These are phyloP conservation scores for Nakaseomyces bracarensis DNA, from an alignment of 1,139 yeast genomes.

Conservation along the genomic window DNA sequence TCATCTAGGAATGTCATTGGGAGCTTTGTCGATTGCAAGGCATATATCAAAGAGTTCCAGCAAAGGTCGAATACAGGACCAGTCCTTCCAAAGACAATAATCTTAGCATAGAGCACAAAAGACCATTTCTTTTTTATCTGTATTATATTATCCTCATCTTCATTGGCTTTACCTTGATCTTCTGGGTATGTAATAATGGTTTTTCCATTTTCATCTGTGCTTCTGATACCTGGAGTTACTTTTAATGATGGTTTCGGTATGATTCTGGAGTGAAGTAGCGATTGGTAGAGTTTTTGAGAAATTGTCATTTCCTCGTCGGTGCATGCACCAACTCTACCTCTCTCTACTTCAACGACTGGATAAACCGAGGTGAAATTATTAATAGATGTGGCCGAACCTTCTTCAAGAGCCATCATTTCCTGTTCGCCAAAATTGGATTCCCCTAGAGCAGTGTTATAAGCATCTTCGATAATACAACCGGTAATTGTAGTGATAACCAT, in stretches of 20 bases:
- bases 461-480: conserved; percentile 54
- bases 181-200: conserved; percentile 38
- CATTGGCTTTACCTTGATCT: conserved; percentile 20
- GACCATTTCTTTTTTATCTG: conserved; percentile 39
- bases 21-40: conserved; percentile 50
- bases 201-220: conserved; percentile 36
- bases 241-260: conserved; percentile 41
- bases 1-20: conserved; percentile 65
- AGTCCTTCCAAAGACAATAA: conserved; percentile 70
- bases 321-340: conserved; percentile 77
- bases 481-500: conserved; percentile 68
- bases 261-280: conserved; percentile 46
- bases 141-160: conserved; percentile 14
- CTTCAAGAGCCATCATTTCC: conserved; percentile 34
- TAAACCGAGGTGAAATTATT: conserved; percentile 42
- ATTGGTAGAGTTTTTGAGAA: conserved; percentile 60
- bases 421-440: conserved; percentile 33
- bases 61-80: conserved; percentile 79
- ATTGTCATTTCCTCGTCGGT: conserved; percentile 83
- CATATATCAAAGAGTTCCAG: conserved; percentile 60
- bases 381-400: conserved; percentile 17
- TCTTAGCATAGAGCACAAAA: conserved; percentile 62
- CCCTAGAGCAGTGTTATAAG: conserved; percentile 30
- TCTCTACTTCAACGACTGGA: conserved; percentile 72
- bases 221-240: conserved; percentile 44